A percentile compares a stretch with the other conserved stretches of the same genome.
Conservation (phyloP, 169 alveolate species). For the Eimeria sp. region DNA sequence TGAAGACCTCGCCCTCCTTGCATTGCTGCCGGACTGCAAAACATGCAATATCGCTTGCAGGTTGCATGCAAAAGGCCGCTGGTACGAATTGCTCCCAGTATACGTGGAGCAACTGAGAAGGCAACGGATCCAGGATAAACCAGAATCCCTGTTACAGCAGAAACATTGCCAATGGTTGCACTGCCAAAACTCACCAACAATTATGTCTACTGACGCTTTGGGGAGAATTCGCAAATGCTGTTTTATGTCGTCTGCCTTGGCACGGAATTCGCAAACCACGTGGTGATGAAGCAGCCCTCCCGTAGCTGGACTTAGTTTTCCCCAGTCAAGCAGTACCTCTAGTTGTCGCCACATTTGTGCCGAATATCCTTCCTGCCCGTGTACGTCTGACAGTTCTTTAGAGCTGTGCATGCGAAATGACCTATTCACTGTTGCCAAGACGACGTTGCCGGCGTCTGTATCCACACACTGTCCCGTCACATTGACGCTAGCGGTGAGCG, state of each 20-base stretch:
- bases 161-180: neutral
- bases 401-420: neutral
- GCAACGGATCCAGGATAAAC: neutral
- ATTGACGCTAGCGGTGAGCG: neutral
- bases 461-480: slow-evolving; percentile 68
- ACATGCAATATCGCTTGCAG: neutral
- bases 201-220: slow-evolving; percentile 49
- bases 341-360: neutral
- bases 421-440: neutral
- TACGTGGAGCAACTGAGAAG: neutral
- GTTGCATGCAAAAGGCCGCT: neutral
- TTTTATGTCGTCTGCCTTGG: neutral
- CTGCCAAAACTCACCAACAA: slow-evolving; percentile 17
- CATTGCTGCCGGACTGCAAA: slow-evolving; percentile 66
- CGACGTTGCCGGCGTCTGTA: slow-evolving; percentile 39
- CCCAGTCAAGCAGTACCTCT: slow-evolving; percentile 42
- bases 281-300: slow-evolving; percentile 68
- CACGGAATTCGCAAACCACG: slow-evolving; percentile 74
- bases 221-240: slow-evolving; percentile 33
- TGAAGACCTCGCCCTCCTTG: slow-evolving; percentile 31
- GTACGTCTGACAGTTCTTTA: neutral
- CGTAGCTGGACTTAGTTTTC: slow-evolving; percentile 11
- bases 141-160: neutral
- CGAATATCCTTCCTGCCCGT: neutral
- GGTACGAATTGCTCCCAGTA: neutral